These are phyloP conservation scores for Picea mariana DNA, from an alignment of 83 land plant species.

Conservation along the genomic window DNA sequence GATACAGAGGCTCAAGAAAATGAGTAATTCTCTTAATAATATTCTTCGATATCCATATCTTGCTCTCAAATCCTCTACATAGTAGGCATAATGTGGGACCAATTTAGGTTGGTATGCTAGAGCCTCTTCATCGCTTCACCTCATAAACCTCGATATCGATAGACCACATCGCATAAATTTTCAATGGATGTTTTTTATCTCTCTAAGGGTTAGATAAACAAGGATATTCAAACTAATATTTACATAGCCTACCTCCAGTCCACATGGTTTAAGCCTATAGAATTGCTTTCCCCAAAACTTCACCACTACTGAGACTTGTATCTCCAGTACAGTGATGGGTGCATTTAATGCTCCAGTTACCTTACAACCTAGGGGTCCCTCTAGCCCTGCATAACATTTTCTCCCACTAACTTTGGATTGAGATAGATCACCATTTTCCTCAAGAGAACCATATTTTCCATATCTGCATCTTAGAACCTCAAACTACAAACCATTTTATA, in stretches of 20 bases:
- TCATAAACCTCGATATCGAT: no score
- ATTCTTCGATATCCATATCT: neutral
- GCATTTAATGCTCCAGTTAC: no score
- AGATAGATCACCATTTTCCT: no score
- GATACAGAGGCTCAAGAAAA: neutral
- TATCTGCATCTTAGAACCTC: no score
- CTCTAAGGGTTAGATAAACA: neutral
- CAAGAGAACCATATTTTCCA: no score
- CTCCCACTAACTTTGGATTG: no score
- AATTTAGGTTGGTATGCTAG: neutral
- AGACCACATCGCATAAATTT: neutral
- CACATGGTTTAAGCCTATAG: no score
- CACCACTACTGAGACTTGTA: neutral
- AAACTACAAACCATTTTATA: no score
- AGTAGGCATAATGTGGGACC: neutral
- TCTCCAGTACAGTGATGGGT: neutral
- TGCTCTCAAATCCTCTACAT: neutral
- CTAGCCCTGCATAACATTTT: no score
- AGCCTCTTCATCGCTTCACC: neutral
- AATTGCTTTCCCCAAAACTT: neutral
- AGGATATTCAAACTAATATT: neutral
- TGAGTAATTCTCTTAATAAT: neutral
- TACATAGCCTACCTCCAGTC: neutral
- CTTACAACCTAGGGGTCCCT: no score
- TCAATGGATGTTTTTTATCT: neutral